Base-by-base conservation (phyloP, 305 asterid species). In the Solanum hybrid region DNA sequence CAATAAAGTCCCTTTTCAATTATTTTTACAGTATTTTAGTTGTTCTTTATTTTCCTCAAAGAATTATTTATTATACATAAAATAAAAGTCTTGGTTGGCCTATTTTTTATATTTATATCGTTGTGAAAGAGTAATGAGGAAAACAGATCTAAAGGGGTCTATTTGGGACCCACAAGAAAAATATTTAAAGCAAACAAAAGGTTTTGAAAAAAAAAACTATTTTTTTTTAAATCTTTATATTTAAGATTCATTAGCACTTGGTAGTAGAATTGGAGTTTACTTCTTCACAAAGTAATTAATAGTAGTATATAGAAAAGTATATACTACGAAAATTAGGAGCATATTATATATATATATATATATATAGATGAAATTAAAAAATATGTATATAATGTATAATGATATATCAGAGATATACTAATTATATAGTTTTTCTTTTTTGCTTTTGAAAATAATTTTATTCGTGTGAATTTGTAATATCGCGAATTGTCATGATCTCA, bases 111-210 rank as follows among this genome's bases (percentile, higher is more conserved):
- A 27, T 72, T 11, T 72, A 6, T 35, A 10, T 56, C 64, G 76
- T 82, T 60, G 38, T 79, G 34, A 89, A 17, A 60, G 88, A 38
- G 76, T 66, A 78, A 76, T 78, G 73, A 84, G 90, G 27, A 84
- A 78, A 36, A 73, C 56, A 84, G 90, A 86, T 88, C 86, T 88
- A 81, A 32, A 88, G 78, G 37, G 40, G 84, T 38, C 29, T 36
- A 38, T 22, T 12, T 77, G 27, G 90, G 90, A 51, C 87, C 93
- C 90, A 88, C 88, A 51, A 77, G 17, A 82, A 64, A 24, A n/a
- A 38, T 78, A 56, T 51, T n/a, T 66, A 71, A 87, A 75, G 78
- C 4, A 8, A 64, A 60, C 40, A 22, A 34, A 78, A 27, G 1
- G 6, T 82, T 29, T 82, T 17, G 38, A 26, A 27, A 22, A 82